A percentile compares a stretch with the other conserved stretches of the same genome.
phyloP scores from a whole-genome alignment of 139 green algal species.

The Penium margaritaceum region DNA sequence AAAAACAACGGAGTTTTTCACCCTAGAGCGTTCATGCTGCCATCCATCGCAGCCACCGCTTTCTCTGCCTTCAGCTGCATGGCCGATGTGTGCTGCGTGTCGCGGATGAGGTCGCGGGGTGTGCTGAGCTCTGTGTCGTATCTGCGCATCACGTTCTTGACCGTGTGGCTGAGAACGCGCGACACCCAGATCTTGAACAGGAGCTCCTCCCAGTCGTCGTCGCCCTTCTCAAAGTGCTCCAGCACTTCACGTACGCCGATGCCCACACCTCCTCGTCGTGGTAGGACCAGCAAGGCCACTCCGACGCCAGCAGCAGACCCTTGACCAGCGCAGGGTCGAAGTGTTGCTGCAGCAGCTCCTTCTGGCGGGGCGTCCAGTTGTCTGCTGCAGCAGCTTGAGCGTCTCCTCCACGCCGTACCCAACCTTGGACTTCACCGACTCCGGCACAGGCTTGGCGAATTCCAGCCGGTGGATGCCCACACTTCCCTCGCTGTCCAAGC shows the following conservation, averaged over 20 bases:
- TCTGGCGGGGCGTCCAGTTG: slow-evolving; percentile 32
- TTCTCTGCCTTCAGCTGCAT: too few species aligned
- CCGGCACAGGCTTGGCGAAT: slow-evolving; percentile 26
- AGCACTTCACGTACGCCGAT: slow-evolving; percentile 21
- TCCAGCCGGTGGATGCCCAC: slow-evolving; percentile 18
- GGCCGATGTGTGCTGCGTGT: slow-evolving; percentile 30
- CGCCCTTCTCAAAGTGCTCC: slow-evolving; percentile 44
- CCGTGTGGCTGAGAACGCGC: slow-evolving; percentile 39
- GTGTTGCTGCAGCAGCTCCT: slow-evolving; percentile 35
- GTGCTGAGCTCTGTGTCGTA: slow-evolving; percentile 39
- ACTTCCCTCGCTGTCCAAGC: slow-evolving; percentile 2
- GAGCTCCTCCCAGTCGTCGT: slow-evolving; percentile 42
- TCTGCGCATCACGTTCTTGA: slow-evolving; percentile 36
- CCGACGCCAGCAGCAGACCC: slow-evolving; percentile 4
- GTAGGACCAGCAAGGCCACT: slow-evolving; percentile 36
- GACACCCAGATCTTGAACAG: slow-evolving; percentile 42
- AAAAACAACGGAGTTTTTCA: too few species aligned
- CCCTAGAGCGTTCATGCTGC: too few species aligned
- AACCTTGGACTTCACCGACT: slow-evolving; percentile 31
- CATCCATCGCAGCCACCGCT: too few species aligned
- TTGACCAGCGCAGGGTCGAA: slow-evolving; percentile 33
- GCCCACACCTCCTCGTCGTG: slow-evolving; percentile 37
- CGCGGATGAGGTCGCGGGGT: slow-evolving; percentile 27
- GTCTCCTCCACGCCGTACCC: slow-evolving; percentile 45
- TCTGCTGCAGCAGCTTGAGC: slow-evolving; percentile 37